Evolutionary conservation across 225 moss, liverwort and hornwort species (phyloP).

Genomic region (Polytrichum commune): DNA sequence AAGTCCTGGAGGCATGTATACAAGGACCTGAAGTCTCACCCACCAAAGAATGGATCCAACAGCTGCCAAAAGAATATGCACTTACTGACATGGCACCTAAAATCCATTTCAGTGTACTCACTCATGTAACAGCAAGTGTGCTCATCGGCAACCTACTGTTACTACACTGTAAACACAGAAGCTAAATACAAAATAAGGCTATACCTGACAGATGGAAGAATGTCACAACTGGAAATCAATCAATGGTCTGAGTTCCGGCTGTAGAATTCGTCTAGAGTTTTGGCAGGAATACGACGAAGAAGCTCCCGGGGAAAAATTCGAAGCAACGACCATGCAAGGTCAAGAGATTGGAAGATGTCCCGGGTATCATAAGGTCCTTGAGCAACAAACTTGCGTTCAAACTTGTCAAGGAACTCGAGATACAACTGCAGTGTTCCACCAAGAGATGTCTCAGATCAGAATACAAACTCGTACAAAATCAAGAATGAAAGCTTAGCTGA

Average conservation of each 20-base stretch:
- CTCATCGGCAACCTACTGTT: too few relatives aligned
- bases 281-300: slow-evolving; percentile 87
- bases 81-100: background rate
- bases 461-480: background rate
- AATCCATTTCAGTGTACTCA: too few relatives aligned
- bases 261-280: slow-evolving; percentile 84
- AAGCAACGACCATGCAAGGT: slow-evolving; percentile 89
- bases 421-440: slow-evolving; percentile 49
- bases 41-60: background rate
- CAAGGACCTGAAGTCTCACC: background rate
- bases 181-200: background rate
- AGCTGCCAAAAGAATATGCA: background rate
- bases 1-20: background rate
- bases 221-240: background rate
- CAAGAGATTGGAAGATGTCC: slow-evolving; percentile 92
- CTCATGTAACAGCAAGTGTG: too few relatives aligned
- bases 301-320: slow-evolving; percentile 91
- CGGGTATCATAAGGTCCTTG: slow-evolving; percentile 94
- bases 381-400: slow-evolving; percentile 85
- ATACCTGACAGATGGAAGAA: background rate
- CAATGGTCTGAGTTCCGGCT: slow-evolving; percentile 71
- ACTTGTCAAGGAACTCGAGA: slow-evolving; percentile 89
- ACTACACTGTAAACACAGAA: background rate
- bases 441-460: background rate
- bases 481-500: background rate